Evolutionary conservation across 192 early-diverging fungal genomes (phyloP), one percentile per base, ranked within the genome.

Genomic region (Gonapodya sp.): DNA sequence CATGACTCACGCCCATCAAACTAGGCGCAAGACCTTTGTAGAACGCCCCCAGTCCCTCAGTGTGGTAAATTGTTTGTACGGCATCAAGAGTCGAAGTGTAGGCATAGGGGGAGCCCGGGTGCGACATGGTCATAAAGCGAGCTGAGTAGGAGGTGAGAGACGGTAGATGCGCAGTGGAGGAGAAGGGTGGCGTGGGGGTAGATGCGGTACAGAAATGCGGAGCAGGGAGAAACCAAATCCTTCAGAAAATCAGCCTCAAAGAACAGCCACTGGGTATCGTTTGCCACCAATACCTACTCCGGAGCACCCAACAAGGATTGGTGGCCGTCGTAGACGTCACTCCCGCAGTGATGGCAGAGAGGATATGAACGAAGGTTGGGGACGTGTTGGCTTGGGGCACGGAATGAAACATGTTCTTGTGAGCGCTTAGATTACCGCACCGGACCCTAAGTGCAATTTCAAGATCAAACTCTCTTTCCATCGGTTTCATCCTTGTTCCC

Each of bases 21-120:
- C 96, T 92, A 35, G 97, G 96, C 0, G 95, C 94, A 18, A 97
- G 84, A 73, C 97, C 97, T 87, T 95, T 94, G 88, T 99, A 99
- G 85, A 99, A 98, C 0, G 96, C 96, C 46, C 85, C 84, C 86
- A 89, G 93, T 33, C 97, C 97, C 86, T 98, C 96, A 83, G 87
- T 83, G 73, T 81, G 80, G 72, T 89, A 84, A 82, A 99, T 97
- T 16, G 90, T 93, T 18, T 79, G 81, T 75, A 99, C 91, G 24
- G 95, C 97, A 78, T 99, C 85, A 35, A 86, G 85, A 31, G 92
- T 95, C 84, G 93, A 94, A 35, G 83, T 91, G 87, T 99, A 99
- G 36, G 91, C 86, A 84, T 95, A 94, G 78, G 92, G 82, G 31
- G 92, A 94, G 80, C 83, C 34, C 86, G 73, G 35, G 32, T 77